These are phyloP conservation scores for Roridomyces roridus DNA, from an alignment of 768 basidiomycete genomes.

Conservation along the genomic window DNA sequence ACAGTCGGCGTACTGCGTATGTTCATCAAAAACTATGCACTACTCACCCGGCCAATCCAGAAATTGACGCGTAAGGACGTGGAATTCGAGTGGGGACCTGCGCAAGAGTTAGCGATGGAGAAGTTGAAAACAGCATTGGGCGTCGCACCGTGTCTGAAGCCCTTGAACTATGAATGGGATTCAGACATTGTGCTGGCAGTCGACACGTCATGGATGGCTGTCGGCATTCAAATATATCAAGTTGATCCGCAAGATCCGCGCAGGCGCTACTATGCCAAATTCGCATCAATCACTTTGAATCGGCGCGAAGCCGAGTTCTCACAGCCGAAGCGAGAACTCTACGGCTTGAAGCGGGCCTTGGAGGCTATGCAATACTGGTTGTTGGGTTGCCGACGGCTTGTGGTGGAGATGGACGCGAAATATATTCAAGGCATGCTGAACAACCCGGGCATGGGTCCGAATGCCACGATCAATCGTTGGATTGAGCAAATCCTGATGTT, in stretches of 20 bases:
- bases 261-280: conserved; percentile 33
- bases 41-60: conserved; percentile 9
- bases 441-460: conserved; percentile 41
- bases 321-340: conserved; percentile 48
- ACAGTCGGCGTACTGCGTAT: conserved; percentile 27
- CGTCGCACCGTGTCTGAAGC: conserved; percentile 29
- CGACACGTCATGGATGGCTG: conserved; percentile 35
- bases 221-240: conserved; percentile 47
- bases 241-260: conserved; percentile 26
- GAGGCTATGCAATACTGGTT: conserved; percentile 25
- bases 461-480: conserved; percentile 43
- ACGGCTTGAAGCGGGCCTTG: conserved; percentile 37
- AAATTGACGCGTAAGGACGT: conserved; percentile 14
- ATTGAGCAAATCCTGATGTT: conserved; percentile 39
- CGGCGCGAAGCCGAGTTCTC: conserved; percentile 39
- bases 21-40: conserved; percentile 27
- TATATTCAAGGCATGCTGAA: conserved; percentile 42
- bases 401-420: conserved; percentile 38
- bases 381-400: conserved; percentile 33
- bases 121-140: conserved; percentile 23
- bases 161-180: conserved; percentile 34
- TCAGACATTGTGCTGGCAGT: conserved; percentile 34
- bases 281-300: conserved; percentile 46
- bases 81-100: conserved; percentile 33
- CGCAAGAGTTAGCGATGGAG: conserved; percentile 32